phyloP scores from a whole-genome alignment of 176 grass and related monocot genomes.

The Paspalum vaginatum region DNA sequence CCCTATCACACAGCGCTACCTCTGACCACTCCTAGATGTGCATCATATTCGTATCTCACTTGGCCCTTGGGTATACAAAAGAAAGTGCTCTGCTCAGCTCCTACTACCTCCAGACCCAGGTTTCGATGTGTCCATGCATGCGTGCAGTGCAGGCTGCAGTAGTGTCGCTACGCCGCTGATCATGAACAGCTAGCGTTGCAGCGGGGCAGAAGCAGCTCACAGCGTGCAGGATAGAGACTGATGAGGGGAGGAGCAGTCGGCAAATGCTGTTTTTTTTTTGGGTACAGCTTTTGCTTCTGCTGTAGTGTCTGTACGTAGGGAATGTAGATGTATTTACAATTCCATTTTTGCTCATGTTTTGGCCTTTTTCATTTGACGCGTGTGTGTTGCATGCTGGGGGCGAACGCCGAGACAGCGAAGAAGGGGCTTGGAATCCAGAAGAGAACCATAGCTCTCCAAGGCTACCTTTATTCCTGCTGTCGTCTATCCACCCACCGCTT shows the following conservation, averaged over 20 bases:
- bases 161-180: conserved; percentile 30
- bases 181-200: conserved; percentile 4
- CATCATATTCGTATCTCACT: conserved; percentile 10
- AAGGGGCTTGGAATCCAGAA: neutral
- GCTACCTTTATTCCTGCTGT: neutral
- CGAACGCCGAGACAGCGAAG: neutral
- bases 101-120: neutral
- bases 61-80: neutral
- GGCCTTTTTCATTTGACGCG: neutral
- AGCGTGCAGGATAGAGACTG: conserved; percentile 24
- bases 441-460: neutral
- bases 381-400: neutral
- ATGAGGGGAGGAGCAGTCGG: neutral
- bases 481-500: neutral
- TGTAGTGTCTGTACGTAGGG: neutral
- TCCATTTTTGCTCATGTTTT: neutral
- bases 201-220: conserved; percentile 6
- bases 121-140: conserved; percentile 27
- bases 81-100: neutral
- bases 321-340: neutral
- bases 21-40: conserved; percentile 3
- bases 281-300: conserved; percentile 1
- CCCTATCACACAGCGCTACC: conserved; percentile 13
- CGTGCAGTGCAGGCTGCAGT: neutral
- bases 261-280: neutral